Conservation (phyloP, 441 rosid species). For the Pelargonium myrrhifolium region DNA sequence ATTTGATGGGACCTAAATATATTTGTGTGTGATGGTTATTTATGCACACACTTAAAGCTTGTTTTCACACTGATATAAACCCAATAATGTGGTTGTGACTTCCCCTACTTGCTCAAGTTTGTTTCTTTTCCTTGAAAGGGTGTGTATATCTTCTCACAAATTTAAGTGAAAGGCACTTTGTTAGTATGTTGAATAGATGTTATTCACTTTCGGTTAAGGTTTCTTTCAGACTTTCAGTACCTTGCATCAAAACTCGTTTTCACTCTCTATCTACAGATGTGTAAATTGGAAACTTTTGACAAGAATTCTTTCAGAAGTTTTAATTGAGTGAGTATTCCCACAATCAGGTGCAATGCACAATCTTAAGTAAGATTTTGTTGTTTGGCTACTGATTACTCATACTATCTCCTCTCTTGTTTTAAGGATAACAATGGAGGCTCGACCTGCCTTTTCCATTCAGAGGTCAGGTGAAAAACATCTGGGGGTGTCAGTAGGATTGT, state of each 20-base stretch:
- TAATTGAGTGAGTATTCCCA: constrained; percentile 6
- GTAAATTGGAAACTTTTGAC: not conserved
- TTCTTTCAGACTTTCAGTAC: not conserved
- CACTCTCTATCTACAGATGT: not conserved
- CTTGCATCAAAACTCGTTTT: not conserved
- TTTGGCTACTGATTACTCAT: constrained; percentile 14
- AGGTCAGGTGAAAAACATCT: constrained; percentile 51
- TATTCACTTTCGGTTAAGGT: not conserved
- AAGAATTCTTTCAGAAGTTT: not conserved
- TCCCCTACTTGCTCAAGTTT: not conserved
- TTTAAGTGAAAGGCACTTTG: not conserved
- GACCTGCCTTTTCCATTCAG: constrained; percentile 46
- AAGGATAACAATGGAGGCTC: constrained; percentile 71
- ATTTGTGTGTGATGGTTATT: no score
- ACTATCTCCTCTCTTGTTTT: constrained; percentile 17
- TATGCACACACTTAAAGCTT: no score
- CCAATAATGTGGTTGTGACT: not conserved
- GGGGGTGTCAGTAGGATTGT: constrained; percentile 41
- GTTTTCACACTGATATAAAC: no score
- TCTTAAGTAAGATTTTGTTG: constrained; percentile 5
- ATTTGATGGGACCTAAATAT: no score
- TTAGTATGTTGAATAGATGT: not conserved
- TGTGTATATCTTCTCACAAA: not conserved
- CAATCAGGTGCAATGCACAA: not conserved
- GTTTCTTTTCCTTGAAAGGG: not conserved